Percentiles rank a stretch among this genome's conserved stretches.
These are phyloP conservation scores for Coemansia sp. DNA, from an alignment of 192 early-diverging fungal genomes.

Conservation along the genomic window DNA sequence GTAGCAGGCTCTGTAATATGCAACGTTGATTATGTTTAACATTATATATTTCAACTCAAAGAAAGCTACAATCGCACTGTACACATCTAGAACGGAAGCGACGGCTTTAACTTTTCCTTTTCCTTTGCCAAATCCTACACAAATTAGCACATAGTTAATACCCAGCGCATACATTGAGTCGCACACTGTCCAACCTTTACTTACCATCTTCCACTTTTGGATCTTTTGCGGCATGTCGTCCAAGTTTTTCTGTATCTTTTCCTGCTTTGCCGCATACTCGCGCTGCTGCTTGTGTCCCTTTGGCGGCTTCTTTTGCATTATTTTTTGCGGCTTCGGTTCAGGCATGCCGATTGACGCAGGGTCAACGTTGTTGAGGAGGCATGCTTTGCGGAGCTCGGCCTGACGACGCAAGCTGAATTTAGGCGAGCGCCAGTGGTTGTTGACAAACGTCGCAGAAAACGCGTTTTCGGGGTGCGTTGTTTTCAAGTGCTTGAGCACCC, in stretches of 20 bases:
- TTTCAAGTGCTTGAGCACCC: slow-evolving; percentile 29
- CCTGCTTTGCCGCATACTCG: slow-evolving; percentile 38
- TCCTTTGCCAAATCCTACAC: slow-evolving; percentile 43
- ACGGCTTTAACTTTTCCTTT: slow-evolving; percentile 41
- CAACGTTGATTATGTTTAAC: neutral
- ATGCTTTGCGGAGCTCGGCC: slow-evolving; percentile 65
- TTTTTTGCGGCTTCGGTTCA: slow-evolving; percentile 27
- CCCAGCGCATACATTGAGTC: neutral
- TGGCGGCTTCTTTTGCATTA: slow-evolving; percentile 47
- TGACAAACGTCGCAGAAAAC: slow-evolving; percentile 46
- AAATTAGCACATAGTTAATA: neutral
- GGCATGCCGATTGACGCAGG: slow-evolving; percentile 57
- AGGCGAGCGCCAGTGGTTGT: slow-evolving; percentile 56
- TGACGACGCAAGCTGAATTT: slow-evolving; percentile 57
- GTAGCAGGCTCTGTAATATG: no score
- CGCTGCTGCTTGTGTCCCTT: slow-evolving; percentile 57
- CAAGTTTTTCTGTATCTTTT: slow-evolving; percentile 44
- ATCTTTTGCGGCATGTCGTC: slow-evolving; percentile 55
- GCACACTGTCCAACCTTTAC: neutral
- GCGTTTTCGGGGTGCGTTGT: slow-evolving; percentile 21
- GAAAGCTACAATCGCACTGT: neutral
- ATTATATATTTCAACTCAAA: neutral
- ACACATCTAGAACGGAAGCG: slow-evolving; percentile 46
- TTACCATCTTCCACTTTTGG: slow-evolving; percentile 52
- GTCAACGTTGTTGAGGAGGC: slow-evolving; percentile 52